Evolutionary conservation across 352 stramenopile genomes (phyloP).

Genomic region (Globisporangium mamillatum): DNA sequence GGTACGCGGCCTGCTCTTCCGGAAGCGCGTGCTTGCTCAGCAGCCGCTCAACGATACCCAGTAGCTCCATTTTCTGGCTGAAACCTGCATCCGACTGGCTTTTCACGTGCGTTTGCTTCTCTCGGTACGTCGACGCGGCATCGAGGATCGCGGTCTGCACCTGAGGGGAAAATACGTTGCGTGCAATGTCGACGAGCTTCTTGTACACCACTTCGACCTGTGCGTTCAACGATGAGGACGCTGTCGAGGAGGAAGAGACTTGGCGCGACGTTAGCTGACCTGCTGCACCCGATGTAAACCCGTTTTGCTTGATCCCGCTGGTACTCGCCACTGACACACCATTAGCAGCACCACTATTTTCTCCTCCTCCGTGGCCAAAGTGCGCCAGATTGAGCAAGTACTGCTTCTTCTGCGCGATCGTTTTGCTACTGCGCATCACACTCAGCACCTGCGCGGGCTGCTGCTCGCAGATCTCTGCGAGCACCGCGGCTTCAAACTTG

Average conservation of each 20-base stretch:
- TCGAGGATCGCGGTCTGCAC: conserved; percentile 48
- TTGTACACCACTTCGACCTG: conserved; percentile 49
- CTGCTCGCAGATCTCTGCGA: conserved; percentile 45
- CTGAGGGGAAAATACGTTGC: conserved; percentile 50
- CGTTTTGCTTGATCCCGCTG: neutral
- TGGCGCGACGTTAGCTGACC: neutral
- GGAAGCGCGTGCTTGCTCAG: conserved; percentile 57
- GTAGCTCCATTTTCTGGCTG: conserved; percentile 44
- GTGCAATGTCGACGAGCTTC: conserved; percentile 51
- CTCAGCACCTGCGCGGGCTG: conserved; percentile 31
- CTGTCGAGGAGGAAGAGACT: neutral
- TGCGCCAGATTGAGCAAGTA: conserved; percentile 36
- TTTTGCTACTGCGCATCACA: conserved; percentile 26
- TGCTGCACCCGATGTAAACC: neutral
- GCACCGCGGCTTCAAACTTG: conserved; percentile 42
- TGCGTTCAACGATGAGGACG: conserved; percentile 10
- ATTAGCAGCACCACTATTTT: neutral
- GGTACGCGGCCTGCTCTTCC: conserved; percentile 47
- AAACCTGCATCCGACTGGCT: conserved; percentile 13
- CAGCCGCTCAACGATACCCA: conserved; percentile 45
- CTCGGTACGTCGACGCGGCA: conserved; percentile 31
- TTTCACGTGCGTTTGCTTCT: conserved; percentile 2
- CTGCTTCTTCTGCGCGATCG: conserved; percentile 45
- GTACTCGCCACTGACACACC: conserved; percentile 1
- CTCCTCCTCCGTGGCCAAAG: neutral